A percentile compares a stretch with the other conserved stretches of the same genome.
Conservation (phyloP, 208 protist genomes). For the Trypanosoma lewisi region DNA sequence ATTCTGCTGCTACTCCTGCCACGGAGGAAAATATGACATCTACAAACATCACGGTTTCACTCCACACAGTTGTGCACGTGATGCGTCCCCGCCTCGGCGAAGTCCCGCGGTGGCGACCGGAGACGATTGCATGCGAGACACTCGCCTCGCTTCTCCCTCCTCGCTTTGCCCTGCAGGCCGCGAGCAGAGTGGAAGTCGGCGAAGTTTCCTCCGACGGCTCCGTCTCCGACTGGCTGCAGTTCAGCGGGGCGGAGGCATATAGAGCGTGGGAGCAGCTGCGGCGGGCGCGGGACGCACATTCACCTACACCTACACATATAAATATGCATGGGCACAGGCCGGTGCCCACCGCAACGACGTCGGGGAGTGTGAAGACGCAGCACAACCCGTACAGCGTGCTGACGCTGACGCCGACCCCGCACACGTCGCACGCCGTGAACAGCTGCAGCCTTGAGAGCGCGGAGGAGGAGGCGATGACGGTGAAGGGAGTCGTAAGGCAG, state of each 20-base stretch:
- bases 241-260: not conserved
- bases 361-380: constrained; percentile 6
- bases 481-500: not conserved
- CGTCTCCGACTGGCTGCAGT: not conserved
- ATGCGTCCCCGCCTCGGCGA: not conserved
- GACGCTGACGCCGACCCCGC: not conserved
- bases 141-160: constrained; percentile 9
- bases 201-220: constrained; percentile 1
- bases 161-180: constrained; percentile 19
- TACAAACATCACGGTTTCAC: not conserved
- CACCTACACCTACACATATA: too few species aligned
- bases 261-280: not conserved
- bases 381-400: constrained; percentile 16
- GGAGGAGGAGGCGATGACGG: not conserved
- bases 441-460: not conserved
- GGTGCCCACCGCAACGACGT: not conserved
- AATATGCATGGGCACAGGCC: too few species aligned
- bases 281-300: not conserved
- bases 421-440: not conserved
- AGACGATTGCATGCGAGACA: constrained; percentile 13
- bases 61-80: constrained; percentile 9
- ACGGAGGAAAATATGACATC: not conserved
- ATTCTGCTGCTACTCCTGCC: too few species aligned
- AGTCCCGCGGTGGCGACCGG: not conserved
- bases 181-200: constrained; percentile 7